phyloP scores from a whole-genome alignment of 140 eudicot genomes.

The Cichorium intybus region DNA sequence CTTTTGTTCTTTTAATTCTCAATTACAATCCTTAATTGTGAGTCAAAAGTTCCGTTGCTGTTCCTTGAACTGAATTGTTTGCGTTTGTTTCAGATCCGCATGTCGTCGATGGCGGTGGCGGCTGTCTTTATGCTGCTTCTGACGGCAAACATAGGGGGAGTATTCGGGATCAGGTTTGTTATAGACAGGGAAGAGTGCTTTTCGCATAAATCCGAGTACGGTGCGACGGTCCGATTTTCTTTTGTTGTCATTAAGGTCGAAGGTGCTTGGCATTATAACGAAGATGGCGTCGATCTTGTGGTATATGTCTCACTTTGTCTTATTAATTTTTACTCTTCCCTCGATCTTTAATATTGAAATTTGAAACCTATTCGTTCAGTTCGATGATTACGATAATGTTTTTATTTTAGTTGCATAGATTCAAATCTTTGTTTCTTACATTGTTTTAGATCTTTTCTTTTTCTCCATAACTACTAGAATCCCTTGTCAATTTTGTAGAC shows the following conservation, averaged over 20 bases:
- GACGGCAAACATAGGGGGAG: slow-evolving; percentile 35
- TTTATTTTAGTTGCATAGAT: neutral
- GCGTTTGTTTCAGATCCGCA: slow-evolving; percentile 40
- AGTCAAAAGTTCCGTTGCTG: neutral
- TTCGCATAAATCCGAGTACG: slow-evolving; percentile 72
- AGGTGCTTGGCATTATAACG: slow-evolving; percentile 66
- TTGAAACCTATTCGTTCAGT: slow-evolving; percentile 4
- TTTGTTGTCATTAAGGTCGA: slow-evolving; percentile 86
- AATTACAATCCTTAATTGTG: neutral
- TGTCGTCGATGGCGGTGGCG: slow-evolving; percentile 5
- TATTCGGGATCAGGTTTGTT: slow-evolving; percentile 69
- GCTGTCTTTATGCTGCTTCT: slow-evolving; percentile 27
- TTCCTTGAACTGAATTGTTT: slow-evolving; percentile 1
- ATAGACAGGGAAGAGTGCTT: slow-evolving; percentile 84
- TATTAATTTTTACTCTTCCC: neutral
- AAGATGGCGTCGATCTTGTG: slow-evolving; percentile 85
- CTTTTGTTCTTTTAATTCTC: neutral
- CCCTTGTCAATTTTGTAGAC: neutral
- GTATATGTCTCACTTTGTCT: slow-evolving; percentile 22
- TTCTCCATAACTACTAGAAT: neutral
- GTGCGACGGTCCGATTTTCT: slow-evolving; percentile 64
- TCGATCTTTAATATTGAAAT: neutral
- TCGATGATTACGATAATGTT: slow-evolving; percentile 1
- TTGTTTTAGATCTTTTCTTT: slow-evolving; percentile 8
- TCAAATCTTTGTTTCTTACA: neutral